These are phyloP conservation scores for Crithidia expoeki DNA, from an alignment of 208 protist species.

Conservation along the genomic window DNA sequence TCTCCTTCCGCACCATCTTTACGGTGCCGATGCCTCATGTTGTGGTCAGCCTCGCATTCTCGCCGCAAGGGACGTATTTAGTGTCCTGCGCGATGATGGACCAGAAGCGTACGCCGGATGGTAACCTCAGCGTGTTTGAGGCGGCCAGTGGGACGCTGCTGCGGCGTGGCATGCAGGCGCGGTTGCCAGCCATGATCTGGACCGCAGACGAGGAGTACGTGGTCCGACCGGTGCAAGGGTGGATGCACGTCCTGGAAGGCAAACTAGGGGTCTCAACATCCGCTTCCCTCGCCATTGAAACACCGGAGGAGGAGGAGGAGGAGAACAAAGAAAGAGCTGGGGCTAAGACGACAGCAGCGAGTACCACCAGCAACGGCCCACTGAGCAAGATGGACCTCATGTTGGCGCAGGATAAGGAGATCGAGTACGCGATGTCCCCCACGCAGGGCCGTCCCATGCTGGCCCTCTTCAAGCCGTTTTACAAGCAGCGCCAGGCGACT, in stretches of 20 bases:
- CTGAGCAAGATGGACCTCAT: constrained; percentile 80
- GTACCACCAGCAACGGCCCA: constrained; percentile 14
- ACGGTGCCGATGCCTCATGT: constrained; percentile 67
- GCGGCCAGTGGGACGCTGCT: constrained; percentile 53
- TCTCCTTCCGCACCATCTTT: constrained; percentile 56
- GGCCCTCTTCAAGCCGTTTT: constrained; percentile 83
- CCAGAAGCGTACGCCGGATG: constrained; percentile 70
- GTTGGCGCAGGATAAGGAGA: constrained; percentile 81
- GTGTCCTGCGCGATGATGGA: constrained; percentile 86
- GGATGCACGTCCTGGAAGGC: constrained; percentile 74
- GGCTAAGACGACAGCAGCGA: not conserved
- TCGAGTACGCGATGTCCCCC: constrained; percentile 64
- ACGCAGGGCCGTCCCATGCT: constrained; percentile 58
- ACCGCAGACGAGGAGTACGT: constrained; percentile 60
- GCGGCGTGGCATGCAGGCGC: constrained; percentile 73
- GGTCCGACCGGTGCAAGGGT: constrained; percentile 74
- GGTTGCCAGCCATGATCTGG: constrained; percentile 86
- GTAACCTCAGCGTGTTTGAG: constrained; percentile 78
- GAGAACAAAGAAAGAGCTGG: not conserved
- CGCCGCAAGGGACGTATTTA: constrained; percentile 66
- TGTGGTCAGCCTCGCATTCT: constrained; percentile 70
- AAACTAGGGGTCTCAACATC: constrained; percentile 27
- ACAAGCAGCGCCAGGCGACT: constrained; percentile 74
- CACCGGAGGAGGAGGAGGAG: constrained; percentile 13
- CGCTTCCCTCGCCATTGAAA: constrained; percentile 13